Conservation (phyloP, 1,284 basidiomycete genomes). For the Ceratobasidium sp. region DNA sequence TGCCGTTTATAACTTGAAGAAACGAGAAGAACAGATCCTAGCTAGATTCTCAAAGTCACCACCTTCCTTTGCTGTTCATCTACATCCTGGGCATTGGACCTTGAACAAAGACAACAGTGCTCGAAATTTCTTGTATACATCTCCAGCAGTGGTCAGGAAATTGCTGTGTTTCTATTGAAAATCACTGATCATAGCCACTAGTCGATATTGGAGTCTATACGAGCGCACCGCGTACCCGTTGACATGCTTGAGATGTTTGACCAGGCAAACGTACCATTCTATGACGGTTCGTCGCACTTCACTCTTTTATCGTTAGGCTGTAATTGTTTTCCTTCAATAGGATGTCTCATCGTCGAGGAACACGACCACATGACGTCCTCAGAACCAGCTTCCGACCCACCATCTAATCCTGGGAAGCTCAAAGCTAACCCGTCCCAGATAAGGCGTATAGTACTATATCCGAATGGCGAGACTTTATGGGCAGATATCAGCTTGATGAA, state of each 20-base stretch:
- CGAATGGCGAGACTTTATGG: constrained; percentile 79
- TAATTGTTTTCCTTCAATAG: constrained; percentile 57
- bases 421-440: constrained; percentile 65
- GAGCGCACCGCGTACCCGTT: constrained; percentile 80
- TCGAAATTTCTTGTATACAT: constrained; percentile 27
- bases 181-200: constrained; percentile 55
- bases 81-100: constrained; percentile 81
- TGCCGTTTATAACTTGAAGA: constrained; percentile 73
- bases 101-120: constrained; percentile 65
- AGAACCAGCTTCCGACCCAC: constrained; percentile 35
- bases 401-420: constrained; percentile 56
- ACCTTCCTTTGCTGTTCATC: constrained; percentile 79
- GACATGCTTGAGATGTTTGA: constrained; percentile 85
- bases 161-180: not conserved
- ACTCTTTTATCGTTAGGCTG: not conserved
- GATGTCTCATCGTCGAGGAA: constrained; percentile 83
- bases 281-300: constrained; percentile 68
- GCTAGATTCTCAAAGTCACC: constrained; percentile 67
- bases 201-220: constrained; percentile 82
- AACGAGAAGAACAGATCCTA: constrained; percentile 69
- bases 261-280: constrained; percentile 74
- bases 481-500: constrained; percentile 78
- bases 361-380: constrained; percentile 68
- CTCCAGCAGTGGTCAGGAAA: constrained; percentile 22
- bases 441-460: constrained; percentile 77